Conservation (phyloP, 1,139 yeast species). For the Suhomyces anneliseae region DNA sequence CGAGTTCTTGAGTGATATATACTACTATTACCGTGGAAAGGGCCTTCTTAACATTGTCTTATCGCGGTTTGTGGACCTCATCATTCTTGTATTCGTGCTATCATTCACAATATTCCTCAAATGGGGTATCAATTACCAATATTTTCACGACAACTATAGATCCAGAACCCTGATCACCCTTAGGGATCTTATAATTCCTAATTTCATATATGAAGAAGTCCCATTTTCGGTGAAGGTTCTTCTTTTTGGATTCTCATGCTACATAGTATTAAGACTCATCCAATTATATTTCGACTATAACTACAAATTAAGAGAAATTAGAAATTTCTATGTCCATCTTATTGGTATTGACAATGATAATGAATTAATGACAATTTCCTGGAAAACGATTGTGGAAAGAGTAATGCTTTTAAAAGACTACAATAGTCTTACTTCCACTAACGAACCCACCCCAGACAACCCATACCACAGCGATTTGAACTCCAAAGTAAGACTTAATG, state of each 20-base stretch:
- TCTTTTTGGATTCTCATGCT: conserved; percentile 60
- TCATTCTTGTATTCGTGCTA: conserved; percentile 75
- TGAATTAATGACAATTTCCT: conserved; percentile 88
- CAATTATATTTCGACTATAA: conserved; percentile 57
- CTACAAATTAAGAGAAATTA: conserved; percentile 61
- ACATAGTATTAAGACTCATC: conserved; percentile 55
- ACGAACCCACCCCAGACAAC: conserved; percentile 19
- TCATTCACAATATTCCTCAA: conserved; percentile 74
- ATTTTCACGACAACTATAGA: conserved; percentile 30
- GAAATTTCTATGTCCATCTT: conserved; percentile 64
- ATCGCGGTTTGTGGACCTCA: conserved; percentile 61
- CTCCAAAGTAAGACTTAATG: conserved; percentile 75
- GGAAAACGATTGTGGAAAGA: conserved; percentile 86
- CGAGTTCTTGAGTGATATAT: conserved; percentile 77
- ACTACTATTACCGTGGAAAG: conserved; percentile 79
- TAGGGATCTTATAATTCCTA: conserved; percentile 52
- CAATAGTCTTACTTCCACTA: conserved; percentile 64
- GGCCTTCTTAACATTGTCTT: conserved; percentile 79
- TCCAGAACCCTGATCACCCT: conserved; percentile 33
- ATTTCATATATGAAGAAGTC: conserved; percentile 54
- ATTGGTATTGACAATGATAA: conserved; percentile 66
- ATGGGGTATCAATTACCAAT: conserved; percentile 75
- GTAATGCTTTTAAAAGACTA: conserved; percentile 74
- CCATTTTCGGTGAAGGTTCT: conserved; percentile 57
- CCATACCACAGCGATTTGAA: conserved; percentile 53